Evolutionary conservation across 2,329 filamentous ascomycete genomes (phyloP), one percentile per base, ranked within the genome.

Genomic region (Trichophyton benhamiae): DNA sequence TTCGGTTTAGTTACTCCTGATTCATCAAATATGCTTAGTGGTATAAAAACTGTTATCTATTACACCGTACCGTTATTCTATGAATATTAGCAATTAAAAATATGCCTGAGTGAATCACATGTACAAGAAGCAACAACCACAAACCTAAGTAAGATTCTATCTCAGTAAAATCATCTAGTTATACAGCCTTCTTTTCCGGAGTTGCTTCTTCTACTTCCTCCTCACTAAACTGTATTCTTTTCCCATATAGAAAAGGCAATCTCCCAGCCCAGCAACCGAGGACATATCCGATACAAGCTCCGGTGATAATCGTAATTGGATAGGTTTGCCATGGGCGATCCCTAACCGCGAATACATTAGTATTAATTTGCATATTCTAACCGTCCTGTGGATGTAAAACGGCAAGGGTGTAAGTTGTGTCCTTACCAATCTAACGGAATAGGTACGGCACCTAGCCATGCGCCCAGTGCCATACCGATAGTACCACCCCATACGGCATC

Each of bases 241-340:
- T 74, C 53, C 73, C 72, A 65, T 70, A 74, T 27, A 74, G 25
- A 4, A 70, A 60, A 0, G 72, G 68, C 9, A 70, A 67, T 17
- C 72, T 67, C 20, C 67, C 68, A 33, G 70, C 20, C 61, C 71
- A 63, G 5, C 68, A 67, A 1, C 91, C 91, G 11, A 89, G 66
- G 0, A 83, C 79, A 73, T 88, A 91, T 0, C 94, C 94, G 4
- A 83, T 75, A 74, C 95, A 97, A 17, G 88, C 80, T 2, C 94
- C 94, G 1, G 83, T 85, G 3, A 97, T 76, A 62, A 99, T 88
- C 0, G 94, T 99, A 57, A 97, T 87, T 0, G 94, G 94, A 88
- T 92, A 99, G 73, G 87, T 89, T 82, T 99, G 94, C 94, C 94
- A 99, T 68, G 95, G 91, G n/a, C 94, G 85, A 73, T 99, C 94